phyloP scores from a whole-genome alignment of 2,329 filamentous ascomycete genomes.

The Apiospora malaysiana region DNA sequence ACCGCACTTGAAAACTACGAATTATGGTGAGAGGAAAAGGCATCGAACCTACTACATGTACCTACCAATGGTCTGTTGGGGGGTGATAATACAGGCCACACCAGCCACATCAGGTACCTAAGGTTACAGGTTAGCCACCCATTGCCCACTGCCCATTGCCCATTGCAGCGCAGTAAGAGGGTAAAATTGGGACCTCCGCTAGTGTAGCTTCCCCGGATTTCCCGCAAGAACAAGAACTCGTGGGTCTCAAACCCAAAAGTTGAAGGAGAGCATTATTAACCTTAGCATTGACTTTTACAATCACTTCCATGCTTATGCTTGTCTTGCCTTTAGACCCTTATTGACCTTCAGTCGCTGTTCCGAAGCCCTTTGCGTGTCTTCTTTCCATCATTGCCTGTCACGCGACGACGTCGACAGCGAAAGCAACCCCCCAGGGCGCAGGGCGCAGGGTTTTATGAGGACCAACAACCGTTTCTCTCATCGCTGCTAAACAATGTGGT shows the following conservation, averaged over 20 bases:
- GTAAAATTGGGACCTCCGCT: background rate
- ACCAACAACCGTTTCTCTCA: background rate
- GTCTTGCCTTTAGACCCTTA: conserved; percentile 5
- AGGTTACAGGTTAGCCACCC: background rate
- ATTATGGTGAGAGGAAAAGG: too few relatives aligned
- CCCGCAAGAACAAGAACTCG: conserved; percentile 10
- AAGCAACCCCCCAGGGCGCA: background rate
- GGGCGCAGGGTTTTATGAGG: background rate
- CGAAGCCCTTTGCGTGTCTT: background rate
- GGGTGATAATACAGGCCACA: background rate
- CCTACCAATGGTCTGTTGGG: too few relatives aligned
- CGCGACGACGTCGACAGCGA: background rate
- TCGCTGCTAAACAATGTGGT: conserved; percentile 36
- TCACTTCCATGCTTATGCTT: conserved; percentile 2
- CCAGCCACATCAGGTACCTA: too few relatives aligned
- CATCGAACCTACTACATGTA: too few relatives aligned
- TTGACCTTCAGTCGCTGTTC: background rate
- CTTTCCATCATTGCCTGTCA: background rate
- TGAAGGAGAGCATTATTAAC: too few relatives aligned
- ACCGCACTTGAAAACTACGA: too few relatives aligned
- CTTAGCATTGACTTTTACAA: background rate
- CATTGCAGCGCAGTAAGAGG: background rate
- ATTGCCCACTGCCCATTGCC: too few relatives aligned
- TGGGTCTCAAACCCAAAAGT: conserved; percentile 17
- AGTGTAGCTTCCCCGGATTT: conserved; percentile 11